Evolutionary conservation across 164 flowering plant genomes (phyloP), one percentile per base, ranked within the genome.

Genomic region (Kingdonia uniflora): DNA sequence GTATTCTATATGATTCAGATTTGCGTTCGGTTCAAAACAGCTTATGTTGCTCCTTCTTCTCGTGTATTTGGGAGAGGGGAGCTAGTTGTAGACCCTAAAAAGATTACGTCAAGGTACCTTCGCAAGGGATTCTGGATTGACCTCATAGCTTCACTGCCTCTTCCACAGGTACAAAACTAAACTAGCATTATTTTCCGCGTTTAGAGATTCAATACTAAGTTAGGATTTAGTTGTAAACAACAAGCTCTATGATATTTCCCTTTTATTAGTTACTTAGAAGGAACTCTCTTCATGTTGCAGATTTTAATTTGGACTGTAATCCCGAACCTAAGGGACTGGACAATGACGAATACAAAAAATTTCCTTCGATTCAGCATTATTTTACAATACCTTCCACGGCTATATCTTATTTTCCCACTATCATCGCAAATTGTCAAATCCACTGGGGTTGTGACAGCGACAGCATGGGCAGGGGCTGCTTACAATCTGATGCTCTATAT

Each of bases 51-150:
- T 3, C 98, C 98, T 39, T 82, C 87, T 66, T 91, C 96, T 58
- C 91, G 90, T 42, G 96, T 87, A 2, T 85, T 91, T 72, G 98
- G 96, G 57, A 76, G 96, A 72, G 98, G 98, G 37, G 96, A 91
- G 70, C 94, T 91, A 54, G 95, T 87, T 8, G 78, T 83, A 16
- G 85, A 87, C 43, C 51, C 80, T 51, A 57, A 67, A 2, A 81
- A 87, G 71, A 84, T 91, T 51, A 90, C 90, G 1, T 49, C 55
- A 1, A 75, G 84, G 56, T 91, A 87, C 65, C 61, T 87, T 5
- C 47, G 68, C 1, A 73, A 51, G 66, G 68, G 55, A 11, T 84
- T 91, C 67, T 87, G 80, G 83, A 66, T 91, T 37, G 96, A 91
- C 55, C 57, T 84, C 14, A 16, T 87, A 5, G 92, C 92, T 40